These are phyloP conservation scores for Penicillium riverlandense DNA, from an alignment of 495 filamentous ascomycete genomes.

Conservation along the genomic window DNA sequence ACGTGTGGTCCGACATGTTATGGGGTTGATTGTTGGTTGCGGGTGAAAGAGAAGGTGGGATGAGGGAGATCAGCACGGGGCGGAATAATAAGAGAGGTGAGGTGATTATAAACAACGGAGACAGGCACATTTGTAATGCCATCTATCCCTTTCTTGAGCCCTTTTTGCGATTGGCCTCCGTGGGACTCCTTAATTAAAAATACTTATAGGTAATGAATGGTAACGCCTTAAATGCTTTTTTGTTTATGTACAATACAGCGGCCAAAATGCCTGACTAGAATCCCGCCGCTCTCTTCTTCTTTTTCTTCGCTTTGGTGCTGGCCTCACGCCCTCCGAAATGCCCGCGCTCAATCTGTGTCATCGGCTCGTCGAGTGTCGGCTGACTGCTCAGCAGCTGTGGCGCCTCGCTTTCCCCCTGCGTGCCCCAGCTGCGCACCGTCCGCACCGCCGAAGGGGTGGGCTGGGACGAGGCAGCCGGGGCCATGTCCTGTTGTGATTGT, in stretches of 20 bases:
- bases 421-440: constrained; percentile 24
- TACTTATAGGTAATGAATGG: too few species aligned
- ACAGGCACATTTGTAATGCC: constrained; percentile 38
- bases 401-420: constrained; percentile 27
- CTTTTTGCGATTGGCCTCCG: constrained; percentile 14
- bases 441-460: constrained; percentile 20
- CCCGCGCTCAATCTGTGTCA: constrained; percentile 40
- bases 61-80: constrained; percentile 1
- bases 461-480: constrained; percentile 11
- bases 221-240: too few species aligned
- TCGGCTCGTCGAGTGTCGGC: constrained; percentile 22
- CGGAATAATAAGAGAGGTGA: background rate
- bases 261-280: constrained; percentile 18
- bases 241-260: too few species aligned
- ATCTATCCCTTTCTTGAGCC: constrained; percentile 7
- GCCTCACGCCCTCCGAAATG: constrained; percentile 29
- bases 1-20: constrained; percentile 54
- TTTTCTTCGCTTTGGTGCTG: constrained; percentile 22
- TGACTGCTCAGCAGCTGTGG: constrained; percentile 32
- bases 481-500: background rate
- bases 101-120: background rate
- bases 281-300: constrained; percentile 36
- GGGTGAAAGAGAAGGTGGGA: too few species aligned
- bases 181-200: background rate
- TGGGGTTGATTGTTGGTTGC: constrained; percentile 1